These are phyloP conservation scores for Kwoniella europaea DNA, from an alignment of 768 basidiomycete species.

Conservation along the genomic window DNA sequence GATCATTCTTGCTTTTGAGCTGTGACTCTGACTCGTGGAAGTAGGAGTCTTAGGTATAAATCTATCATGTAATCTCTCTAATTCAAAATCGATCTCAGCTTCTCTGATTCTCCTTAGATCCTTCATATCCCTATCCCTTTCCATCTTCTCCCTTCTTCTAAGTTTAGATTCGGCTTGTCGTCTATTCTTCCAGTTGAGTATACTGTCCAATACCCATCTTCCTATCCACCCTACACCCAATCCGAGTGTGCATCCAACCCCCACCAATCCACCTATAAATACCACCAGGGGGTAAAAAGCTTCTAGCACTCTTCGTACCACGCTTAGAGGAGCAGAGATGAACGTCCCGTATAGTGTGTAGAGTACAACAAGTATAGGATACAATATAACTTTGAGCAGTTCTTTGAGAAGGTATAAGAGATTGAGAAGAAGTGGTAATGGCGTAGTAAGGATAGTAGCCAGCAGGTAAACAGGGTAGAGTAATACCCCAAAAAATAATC, in stretches of 20 bases:
- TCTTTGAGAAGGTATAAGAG: slow-evolving; percentile 73
- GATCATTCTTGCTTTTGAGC: no score
- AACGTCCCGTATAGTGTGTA: slow-evolving; percentile 30
- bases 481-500: slow-evolving; percentile 24
- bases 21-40: not conserved
- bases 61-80: not conserved
- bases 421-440: slow-evolving; percentile 41
- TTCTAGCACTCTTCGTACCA: slow-evolving; percentile 22
- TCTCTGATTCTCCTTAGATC: not conserved
- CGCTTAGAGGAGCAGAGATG: slow-evolving; percentile 29
- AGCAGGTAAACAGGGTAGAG: slow-evolving; percentile 43
- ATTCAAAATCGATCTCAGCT: not conserved
- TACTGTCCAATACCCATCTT: slow-evolving; percentile 28
- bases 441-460: slow-evolving; percentile 36
- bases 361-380: slow-evolving; percentile 78
- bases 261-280: slow-evolving; percentile 43
- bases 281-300: slow-evolving; percentile 45
- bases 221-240: slow-evolving; percentile 43
- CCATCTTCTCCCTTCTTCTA: slow-evolving; percentile 10
- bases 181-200: slow-evolving; percentile 21
- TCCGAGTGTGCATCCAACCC: slow-evolving; percentile 43
- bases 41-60: not conserved
- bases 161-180: not conserved
- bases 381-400: slow-evolving; percentile 74
- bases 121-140: not conserved